Evolutionary conservation across 2,329 filamentous ascomycete species (phyloP).

Genomic region (Pestalotiopsis sp.): DNA sequence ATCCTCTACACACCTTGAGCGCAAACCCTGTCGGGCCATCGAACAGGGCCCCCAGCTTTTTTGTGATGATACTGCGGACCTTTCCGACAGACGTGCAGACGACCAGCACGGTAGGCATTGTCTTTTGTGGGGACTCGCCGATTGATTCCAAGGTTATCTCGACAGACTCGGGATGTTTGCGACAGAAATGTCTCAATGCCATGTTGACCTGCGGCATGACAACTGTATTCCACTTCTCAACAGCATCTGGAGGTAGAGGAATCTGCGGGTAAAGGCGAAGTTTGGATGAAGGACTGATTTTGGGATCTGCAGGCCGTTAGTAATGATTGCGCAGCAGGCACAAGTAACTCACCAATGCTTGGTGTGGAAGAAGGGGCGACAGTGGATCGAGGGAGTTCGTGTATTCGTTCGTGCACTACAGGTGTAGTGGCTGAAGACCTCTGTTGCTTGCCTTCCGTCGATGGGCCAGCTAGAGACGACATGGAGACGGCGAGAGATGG

Average conservation of each 20-base stretch:
- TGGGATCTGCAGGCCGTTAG: not conserved
- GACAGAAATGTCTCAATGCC: slow-evolving; percentile 70
- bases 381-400: not conserved
- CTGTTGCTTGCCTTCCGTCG: not conserved
- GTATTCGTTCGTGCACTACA: slow-evolving; percentile 11
- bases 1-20: slow-evolving; percentile 73
- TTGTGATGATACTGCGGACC: slow-evolving; percentile 71
- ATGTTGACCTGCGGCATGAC: slow-evolving; percentile 75
- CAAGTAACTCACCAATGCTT: not conserved
- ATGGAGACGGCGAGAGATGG: slow-evolving; percentile 13
- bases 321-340: not conserved
- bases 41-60: slow-evolving; percentile 66
- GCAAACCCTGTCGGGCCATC: slow-evolving; percentile 64
- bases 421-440: slow-evolving; percentile 9
- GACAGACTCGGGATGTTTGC: slow-evolving; percentile 74
- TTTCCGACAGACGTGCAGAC: slow-evolving; percentile 76
- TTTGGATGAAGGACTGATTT: slow-evolving; percentile 35
- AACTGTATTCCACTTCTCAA: slow-evolving; percentile 72
- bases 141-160: slow-evolving; percentile 78
- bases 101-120: slow-evolving; percentile 74
- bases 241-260: slow-evolving; percentile 57
- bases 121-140: slow-evolving; percentile 67
- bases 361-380: not conserved
- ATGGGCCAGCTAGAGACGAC: slow-evolving; percentile 16
- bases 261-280: slow-evolving; percentile 63